Conservation (phyloP, 1,284 basidiomycete genomes). For the Entoloma clypeatum region DNA sequence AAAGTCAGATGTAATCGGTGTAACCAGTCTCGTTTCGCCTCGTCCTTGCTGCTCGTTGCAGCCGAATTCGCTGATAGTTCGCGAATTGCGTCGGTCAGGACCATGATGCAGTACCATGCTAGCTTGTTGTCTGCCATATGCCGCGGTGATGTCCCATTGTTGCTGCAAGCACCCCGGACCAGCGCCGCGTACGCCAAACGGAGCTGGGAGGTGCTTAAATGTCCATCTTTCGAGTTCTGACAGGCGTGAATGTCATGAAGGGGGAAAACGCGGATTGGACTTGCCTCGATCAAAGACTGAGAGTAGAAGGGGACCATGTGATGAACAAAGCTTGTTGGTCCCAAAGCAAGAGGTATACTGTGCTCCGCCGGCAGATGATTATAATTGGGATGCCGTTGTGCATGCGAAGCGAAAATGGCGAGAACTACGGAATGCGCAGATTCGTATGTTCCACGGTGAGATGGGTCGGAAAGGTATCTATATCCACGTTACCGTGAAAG, state of each 20-base stretch:
- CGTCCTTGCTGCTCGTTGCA: conserved; percentile 11
- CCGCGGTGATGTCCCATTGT: conserved; percentile 20
- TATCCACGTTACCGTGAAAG: conserved; percentile 3
- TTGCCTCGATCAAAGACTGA: conserved; percentile 60
- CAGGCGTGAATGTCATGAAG: conserved; percentile 10
- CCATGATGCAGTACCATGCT: conserved; percentile 59
- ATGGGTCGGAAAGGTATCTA: conserved; percentile 54
- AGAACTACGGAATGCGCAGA: conserved; percentile 73
- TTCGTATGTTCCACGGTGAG: conserved; percentile 65
- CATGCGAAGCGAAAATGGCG: conserved; percentile 59
- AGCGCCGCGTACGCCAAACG: conserved; percentile 64
- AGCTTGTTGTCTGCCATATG: conserved; percentile 35
- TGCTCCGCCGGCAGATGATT: conserved; percentile 4
- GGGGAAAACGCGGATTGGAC: conserved; percentile 17
- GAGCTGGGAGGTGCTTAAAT: conserved; percentile 56
- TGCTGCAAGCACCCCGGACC: conserved; percentile 50
- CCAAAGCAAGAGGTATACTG: no score
- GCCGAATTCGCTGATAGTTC: conserved; percentile 19
- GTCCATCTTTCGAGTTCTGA: conserved; percentile 62
- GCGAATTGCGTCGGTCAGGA: conserved; percentile 44
- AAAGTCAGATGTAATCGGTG: conserved; percentile 56
- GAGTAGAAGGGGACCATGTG: conserved; percentile 66
- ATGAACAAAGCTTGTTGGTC: conserved; percentile 37
- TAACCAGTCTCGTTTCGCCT: conserved; percentile 32
- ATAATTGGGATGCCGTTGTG: conserved; percentile 35